Evolutionary conservation across 345 rosid genomes (phyloP).

Genomic region (Isatis tinctoria): DNA sequence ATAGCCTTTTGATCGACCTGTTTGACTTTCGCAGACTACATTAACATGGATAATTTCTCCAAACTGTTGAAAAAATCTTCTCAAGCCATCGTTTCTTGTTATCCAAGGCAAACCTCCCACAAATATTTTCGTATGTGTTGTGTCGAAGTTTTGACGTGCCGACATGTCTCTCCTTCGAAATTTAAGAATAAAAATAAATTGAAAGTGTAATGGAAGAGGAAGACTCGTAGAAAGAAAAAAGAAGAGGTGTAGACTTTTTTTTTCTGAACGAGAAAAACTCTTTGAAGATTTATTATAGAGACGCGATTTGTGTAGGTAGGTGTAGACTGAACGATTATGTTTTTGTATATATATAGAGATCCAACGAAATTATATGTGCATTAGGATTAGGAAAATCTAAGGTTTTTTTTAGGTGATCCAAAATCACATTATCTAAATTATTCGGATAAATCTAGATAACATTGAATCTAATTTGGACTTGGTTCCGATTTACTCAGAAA

Average conservation of each 20-base stretch:
- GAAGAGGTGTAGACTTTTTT: not conserved
- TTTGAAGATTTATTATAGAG: too few species aligned
- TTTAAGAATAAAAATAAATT: not conserved
- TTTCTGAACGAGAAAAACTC: too few species aligned
- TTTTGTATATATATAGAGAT: not conserved
- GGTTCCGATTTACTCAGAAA: not conserved
- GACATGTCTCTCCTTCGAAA: not conserved
- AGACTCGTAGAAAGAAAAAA: not conserved
- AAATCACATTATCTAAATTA: too few species aligned
- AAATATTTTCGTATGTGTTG: not conserved
- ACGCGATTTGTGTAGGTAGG: too few species aligned
- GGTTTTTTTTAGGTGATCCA: too few species aligned
- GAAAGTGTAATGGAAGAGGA: not conserved
- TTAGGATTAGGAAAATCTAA: not conserved
- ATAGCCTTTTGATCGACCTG: slow-evolving; percentile 44
- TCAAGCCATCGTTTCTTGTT: not conserved
- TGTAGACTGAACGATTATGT: not conserved
- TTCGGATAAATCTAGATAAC: too few species aligned
- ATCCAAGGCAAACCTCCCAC: slow-evolving; percentile 8
- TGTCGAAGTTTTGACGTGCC: not conserved
- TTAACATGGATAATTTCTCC: slow-evolving; percentile 40
- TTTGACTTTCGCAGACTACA: slow-evolving; percentile 30
- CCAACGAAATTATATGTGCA: not conserved
- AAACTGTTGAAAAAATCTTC: slow-evolving; percentile 32
- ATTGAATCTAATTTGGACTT: not conserved